Evolutionary conservation across 108 stramenopile genomes (phyloP).

Genomic region (Conticribra weissflogii): DNA sequence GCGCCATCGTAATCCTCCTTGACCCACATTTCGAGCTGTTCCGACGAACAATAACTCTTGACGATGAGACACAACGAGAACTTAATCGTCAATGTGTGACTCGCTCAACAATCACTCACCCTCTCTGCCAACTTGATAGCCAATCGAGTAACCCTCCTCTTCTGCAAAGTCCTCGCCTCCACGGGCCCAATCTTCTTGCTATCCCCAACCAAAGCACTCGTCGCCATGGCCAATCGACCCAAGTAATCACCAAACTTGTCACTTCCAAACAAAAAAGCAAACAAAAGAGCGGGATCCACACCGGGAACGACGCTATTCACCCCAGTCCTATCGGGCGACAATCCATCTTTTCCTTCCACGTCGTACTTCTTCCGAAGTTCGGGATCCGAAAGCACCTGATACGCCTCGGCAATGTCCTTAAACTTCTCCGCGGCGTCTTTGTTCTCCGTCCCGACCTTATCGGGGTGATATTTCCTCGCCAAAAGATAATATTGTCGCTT

Average conservation of each 20-base stretch:
- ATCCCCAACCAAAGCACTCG: slow-evolving; percentile 70
- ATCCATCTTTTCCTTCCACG: slow-evolving; percentile 52
- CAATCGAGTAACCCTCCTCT: slow-evolving; percentile 62
- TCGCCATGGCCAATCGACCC: slow-evolving; percentile 70
- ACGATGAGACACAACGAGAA: not conserved
- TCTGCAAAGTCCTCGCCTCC: slow-evolving; percentile 62
- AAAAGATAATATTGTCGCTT: slow-evolving; percentile 91
- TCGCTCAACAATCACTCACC: not conserved
- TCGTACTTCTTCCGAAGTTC: slow-evolving; percentile 68
- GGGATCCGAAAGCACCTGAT: slow-evolving; percentile 82
- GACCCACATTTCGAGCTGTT: slow-evolving; percentile 56
- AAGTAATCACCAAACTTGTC: slow-evolving; percentile 75
- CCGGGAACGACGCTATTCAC: slow-evolving; percentile 20
- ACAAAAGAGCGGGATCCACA: slow-evolving; percentile 64
- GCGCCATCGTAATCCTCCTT: slow-evolving; percentile 57
- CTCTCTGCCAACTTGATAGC: slow-evolving; percentile 67
- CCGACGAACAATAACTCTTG: no score
- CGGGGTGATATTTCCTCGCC: slow-evolving; percentile 93
- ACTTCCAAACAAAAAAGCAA: slow-evolving; percentile 80
- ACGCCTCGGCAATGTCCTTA: slow-evolving; percentile 81
- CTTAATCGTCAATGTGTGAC: not conserved
- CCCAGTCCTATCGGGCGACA: slow-evolving; percentile 68
- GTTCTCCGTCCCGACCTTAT: slow-evolving; percentile 68
- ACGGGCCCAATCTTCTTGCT: slow-evolving; percentile 48
- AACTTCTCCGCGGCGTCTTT: slow-evolving; percentile 76